Conservation (phyloP, 129 eudicot species). For the Calendula officinalis region DNA sequence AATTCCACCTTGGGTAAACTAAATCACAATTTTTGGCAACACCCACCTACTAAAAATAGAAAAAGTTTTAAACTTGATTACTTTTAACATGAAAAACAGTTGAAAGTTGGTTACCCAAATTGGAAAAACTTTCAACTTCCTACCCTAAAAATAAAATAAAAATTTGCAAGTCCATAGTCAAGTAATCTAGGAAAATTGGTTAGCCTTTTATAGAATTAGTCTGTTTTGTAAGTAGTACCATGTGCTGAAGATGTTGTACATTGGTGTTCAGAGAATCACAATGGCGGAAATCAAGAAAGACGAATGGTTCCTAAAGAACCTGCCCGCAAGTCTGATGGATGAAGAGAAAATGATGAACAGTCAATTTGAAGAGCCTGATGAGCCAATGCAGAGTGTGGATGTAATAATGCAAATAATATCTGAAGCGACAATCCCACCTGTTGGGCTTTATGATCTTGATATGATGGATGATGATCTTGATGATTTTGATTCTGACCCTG, state of each 20-base stretch:
- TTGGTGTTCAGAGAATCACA: slow-evolving; percentile 67
- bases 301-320: slow-evolving; percentile 84
- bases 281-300: slow-evolving; percentile 76
- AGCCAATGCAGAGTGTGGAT: slow-evolving; percentile 92
- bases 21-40: too few species aligned
- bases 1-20: too few species aligned
- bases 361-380: slow-evolving; percentile 92
- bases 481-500: slow-evolving; percentile 78
- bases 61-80: too few species aligned
- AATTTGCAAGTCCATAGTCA: too few species aligned
- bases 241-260: slow-evolving; percentile 4
- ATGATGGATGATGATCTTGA: slow-evolving; percentile 79
- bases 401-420: slow-evolving; percentile 88
- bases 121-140: too few species aligned
- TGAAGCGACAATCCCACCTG: slow-evolving; percentile 91
- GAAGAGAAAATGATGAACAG: slow-evolving; percentile 53
- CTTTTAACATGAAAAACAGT: too few species aligned
- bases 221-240: not conserved
- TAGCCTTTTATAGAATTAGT: not conserved
- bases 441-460: slow-evolving; percentile 62
- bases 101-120: too few species aligned
- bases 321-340: slow-evolving; percentile 82
- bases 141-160: too few species aligned
- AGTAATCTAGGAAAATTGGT: not conserved
- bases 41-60: too few species aligned